Base-by-base conservation (phyloP, 352 stramenopile species). In the Pythium plurisporium region DNA sequence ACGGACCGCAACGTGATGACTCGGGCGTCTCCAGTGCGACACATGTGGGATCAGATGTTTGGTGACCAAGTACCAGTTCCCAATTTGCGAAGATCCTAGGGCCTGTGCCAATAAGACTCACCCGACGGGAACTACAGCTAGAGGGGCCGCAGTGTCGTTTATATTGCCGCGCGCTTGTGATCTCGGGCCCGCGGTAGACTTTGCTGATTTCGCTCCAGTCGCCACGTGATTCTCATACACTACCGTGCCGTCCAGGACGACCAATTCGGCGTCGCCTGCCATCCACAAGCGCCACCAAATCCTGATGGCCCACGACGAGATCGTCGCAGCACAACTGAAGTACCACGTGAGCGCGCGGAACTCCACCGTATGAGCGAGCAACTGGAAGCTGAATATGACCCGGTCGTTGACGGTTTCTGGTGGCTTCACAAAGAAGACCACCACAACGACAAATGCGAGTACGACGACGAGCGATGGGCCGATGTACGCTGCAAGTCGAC, bases 241-340 rank as follows among this genome's bases (percentile, higher is more conserved):
- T 1, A 55, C 48, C 4, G 48, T 33, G 1, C 42, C 53, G 23
- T 60, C 53, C 0, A 60, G 33, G 20, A 60, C 43, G 0, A 60
- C 43, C 11, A 60, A 47, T 9, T 50, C 53, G 9, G 15, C 26
- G 1, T 31, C 36, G 2, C n/a, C 12, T 1, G 42, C 37, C 9
- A 30, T 30, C 40, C 26, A 60, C 7, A 60, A 25, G 7, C 53
- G 53, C 37, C 40, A 60, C n/a, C 44, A 19, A 3, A 60, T 41
- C 12, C 54, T 42, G 3, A 46, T 7, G 3, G 33, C 27, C 54
- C 42, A 62, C n/a, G 44, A 12, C 4, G 38, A 31, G 19, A 62
- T 40, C 17, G 43, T 55, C 19, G 27, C 29, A 5, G 20, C 30
- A 10, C 54, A 41, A 26, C 30, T 62, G 3, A 62, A 23, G 12